Conservation (phyloP, 768 basidiomycete genomes). For the Crucibulum laeve region DNA sequence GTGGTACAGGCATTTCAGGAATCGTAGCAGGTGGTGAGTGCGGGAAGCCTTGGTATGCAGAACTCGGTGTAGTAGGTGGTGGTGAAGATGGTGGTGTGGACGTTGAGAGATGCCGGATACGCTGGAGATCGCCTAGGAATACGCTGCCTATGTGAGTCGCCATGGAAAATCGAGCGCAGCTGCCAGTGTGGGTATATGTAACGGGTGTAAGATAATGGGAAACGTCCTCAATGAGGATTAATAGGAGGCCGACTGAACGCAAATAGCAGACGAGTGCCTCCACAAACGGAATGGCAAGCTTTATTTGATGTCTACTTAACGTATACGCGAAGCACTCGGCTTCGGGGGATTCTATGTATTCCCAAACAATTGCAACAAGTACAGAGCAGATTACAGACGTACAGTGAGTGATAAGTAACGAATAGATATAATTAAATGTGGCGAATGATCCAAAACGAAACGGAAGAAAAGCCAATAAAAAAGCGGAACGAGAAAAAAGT, state of each 20-base stretch:
- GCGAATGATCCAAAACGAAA: background rate
- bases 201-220: background rate
- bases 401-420: too few relatives aligned
- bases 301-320: background rate
- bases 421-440: too few relatives aligned
- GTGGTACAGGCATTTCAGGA: background rate
- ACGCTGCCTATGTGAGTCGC: slow-evolving; percentile 56
- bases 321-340: background rate
- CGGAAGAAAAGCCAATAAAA: slow-evolving; percentile 1
- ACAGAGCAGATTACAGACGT: too few relatives aligned
- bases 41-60: background rate
- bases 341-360: background rate
- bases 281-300: background rate
- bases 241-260: too few relatives aligned
- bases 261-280: too few relatives aligned
- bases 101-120: slow-evolving; percentile 57
- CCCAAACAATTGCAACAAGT: background rate
- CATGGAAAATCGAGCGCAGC: slow-evolving; percentile 8
- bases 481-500: background rate
- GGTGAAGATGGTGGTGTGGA: slow-evolving; percentile 42
- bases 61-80: slow-evolving; percentile 27
- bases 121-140: slow-evolving; percentile 75
- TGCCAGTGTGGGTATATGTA: slow-evolving; percentile 29
- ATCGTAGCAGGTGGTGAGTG: background rate
- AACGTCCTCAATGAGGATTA: background rate